phyloP scores from a whole-genome alignment of 2,329 filamentous ascomycete species.

The Sodiomyces alkalinus region DNA sequence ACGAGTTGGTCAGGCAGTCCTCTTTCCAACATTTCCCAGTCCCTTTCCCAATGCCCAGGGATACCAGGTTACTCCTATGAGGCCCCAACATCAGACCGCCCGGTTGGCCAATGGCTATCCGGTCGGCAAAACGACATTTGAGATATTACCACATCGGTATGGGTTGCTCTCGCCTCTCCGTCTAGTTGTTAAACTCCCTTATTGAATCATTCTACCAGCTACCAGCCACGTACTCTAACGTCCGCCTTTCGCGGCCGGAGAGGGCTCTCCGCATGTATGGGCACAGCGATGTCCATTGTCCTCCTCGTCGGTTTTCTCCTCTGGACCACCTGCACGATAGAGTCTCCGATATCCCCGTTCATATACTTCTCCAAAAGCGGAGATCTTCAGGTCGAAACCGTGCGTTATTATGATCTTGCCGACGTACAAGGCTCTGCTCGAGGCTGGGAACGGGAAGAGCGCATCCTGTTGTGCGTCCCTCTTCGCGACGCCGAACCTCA shows the following conservation, averaged over 20 bases:
- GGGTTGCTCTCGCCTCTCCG: too few relatives aligned
- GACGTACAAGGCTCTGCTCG: conserved; percentile 82
- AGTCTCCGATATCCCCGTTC: conserved; percentile 48
- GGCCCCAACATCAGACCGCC: conserved; percentile 65
- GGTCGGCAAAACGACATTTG: conserved; percentile 61
- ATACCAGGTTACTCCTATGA: too few relatives aligned
- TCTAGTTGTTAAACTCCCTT: too few relatives aligned
- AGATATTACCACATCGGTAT: conserved; percentile 81
- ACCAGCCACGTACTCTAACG: conserved; percentile 68
- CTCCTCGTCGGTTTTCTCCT: conserved; percentile 52
- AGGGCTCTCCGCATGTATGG: conserved; percentile 56
- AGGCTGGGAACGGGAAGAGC: conserved; percentile 92
- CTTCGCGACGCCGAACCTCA: conserved; percentile 86
- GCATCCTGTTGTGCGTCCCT: conserved; percentile 87
- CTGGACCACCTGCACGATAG: conserved; percentile 48
- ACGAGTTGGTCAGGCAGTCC: too few relatives aligned
- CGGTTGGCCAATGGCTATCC: conserved; percentile 78
- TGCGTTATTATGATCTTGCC: conserved; percentile 91
- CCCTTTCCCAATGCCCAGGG: too few relatives aligned
- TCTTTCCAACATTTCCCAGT: too few relatives aligned
- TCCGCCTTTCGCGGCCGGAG: conserved; percentile 56
- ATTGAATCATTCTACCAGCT: conserved; percentile 17
- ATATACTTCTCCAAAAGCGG: conserved; percentile 53
- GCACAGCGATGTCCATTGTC: conserved; percentile 33
- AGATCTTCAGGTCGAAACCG: conserved; percentile 75